Base-by-base conservation (phyloP, 164 flowering plant genomes). In the Taxillus chinensis region DNA sequence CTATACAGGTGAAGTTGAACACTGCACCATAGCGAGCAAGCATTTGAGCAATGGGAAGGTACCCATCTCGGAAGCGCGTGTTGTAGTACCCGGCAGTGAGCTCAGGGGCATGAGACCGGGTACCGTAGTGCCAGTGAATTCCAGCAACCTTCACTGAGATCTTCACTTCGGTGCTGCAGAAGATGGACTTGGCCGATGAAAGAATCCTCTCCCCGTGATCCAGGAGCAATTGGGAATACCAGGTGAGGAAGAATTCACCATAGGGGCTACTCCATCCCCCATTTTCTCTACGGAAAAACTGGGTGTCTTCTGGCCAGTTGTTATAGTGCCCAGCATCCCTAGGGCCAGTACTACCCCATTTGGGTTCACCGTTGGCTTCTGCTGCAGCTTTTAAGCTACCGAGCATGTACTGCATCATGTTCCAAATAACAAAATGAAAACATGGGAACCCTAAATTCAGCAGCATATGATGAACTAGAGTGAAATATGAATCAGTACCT, bases 41-140 rank as follows among this genome's bases (percentile, higher is more conserved):
- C 96, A 90, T 82, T 27, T 67, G 83, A 5, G 96, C 98, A 41
- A 92, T 86, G 5, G 96, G 96, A 13, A 85, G 71, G 69, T 92
- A 92, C 5, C 98, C 98, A 59, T 92, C 96, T 0, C 79, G 74
- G 74, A 65, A 73, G 0, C 96, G 78, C 9, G 98, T 92, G 83
- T 92, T 92, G 75, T 90, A 88, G 69, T 92, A 92, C 6, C 98
- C 98, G 0, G 98, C 98, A 1, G 98, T 92, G 68, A 92, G 98
- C 74, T 92, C 98, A 1, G 98, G 92, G 16, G 98, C 95, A 60
- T 92, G 98, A 7, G 98, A 90, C 6, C 95, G 76, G 13, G 86
- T 75, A 3, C 96, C 96, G 55, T 92, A 88, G 66, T 92, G 98
- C 98, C 98, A 92, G 68, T 92, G 98, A 57, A 92, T 88, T 38